A percentile compares a stretch with the other conserved stretches of the same genome.
Conservation (phyloP, 1,284 basidiomycete genomes). For the Ceratobasidium sp. region DNA sequence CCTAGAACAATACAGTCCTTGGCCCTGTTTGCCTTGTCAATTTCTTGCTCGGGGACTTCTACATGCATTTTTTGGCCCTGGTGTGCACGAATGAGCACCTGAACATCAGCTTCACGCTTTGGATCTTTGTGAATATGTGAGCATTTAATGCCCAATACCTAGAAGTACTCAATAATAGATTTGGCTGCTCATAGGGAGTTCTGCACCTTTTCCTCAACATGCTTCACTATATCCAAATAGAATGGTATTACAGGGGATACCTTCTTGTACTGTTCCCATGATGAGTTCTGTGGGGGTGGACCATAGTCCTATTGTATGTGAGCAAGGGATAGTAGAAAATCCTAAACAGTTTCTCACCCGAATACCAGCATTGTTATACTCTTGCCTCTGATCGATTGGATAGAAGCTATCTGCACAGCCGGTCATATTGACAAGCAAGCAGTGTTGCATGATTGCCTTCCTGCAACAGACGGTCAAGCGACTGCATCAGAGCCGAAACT, state of each 20-base stretch:
- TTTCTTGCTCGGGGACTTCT: not conserved
- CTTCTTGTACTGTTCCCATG: not conserved
- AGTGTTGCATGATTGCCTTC: not conserved
- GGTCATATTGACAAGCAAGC: not conserved
- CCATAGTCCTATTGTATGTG: not conserved
- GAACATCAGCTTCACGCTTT: not conserved
- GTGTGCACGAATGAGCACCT: not conserved
- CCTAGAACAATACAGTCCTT: not conserved
- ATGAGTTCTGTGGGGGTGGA: not conserved
- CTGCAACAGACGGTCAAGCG: not conserved
- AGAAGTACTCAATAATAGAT: not conserved
- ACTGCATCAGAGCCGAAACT: not conserved
- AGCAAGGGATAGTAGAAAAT: not conserved
- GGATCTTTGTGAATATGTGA: conserved; percentile 15
- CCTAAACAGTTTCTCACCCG: not conserved
- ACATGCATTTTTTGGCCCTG: not conserved
- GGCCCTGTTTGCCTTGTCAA: not conserved
- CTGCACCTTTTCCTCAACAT: not conserved
- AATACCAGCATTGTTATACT: not conserved
- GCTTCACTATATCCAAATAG: not conserved
- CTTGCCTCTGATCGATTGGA: not conserved
- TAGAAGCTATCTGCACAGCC: not conserved
- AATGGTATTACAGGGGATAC: conserved; percentile 6
- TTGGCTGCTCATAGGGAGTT: not conserved
- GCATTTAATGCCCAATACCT: not conserved